Percentiles rank a stretch among this genome's conserved stretches.
phyloP scores from a whole-genome alignment of 805 yeast species.

The Soucietia sequanensis region DNA sequence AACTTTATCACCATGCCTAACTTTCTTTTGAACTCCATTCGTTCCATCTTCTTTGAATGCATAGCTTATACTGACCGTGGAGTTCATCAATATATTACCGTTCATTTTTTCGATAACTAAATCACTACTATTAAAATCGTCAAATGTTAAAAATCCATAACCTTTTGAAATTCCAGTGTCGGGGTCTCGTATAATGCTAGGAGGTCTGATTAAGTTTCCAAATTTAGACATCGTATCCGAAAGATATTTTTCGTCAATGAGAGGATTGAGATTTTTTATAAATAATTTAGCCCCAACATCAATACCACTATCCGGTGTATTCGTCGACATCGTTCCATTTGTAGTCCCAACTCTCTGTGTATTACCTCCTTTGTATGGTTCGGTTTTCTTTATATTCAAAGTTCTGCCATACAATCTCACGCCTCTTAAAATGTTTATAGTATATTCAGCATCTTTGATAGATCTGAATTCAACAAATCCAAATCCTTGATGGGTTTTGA shows the following conservation, averaged over 20 bases:
- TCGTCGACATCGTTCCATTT: constrained; percentile 10
- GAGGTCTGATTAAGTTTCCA: constrained; percentile 57
- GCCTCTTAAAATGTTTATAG: constrained; percentile 57
- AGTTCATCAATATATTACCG: constrained; percentile 67
- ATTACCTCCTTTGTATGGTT: constrained; percentile 14
- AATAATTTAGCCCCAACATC: constrained; percentile 55
- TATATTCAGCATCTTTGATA: constrained; percentile 68
- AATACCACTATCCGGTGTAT: constrained; percentile 16
- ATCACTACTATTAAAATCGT: constrained; percentile 67
- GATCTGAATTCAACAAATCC: constrained; percentile 77
- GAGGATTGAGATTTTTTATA: constrained; percentile 61
- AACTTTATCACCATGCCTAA: constrained; percentile 72
- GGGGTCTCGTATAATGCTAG: constrained; percentile 48
- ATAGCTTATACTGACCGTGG: constrained; percentile 58
- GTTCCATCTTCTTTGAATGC: constrained; percentile 62
- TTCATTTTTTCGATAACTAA: constrained; percentile 67
- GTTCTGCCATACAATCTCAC: constrained; percentile 59
- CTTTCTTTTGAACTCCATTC: constrained; percentile 40
- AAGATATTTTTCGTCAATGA: constrained; percentile 61
- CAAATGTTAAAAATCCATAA: constrained; percentile 65
- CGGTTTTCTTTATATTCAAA: constrained; percentile 56
- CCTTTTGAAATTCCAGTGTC: constrained; percentile 53
- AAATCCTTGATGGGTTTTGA: constrained; percentile 75
- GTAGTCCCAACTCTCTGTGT: constrained; percentile 8
- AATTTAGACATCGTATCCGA: constrained; percentile 61